Percentiles rank a stretch among this genome's conserved stretches.
phyloP scores from a whole-genome alignment of 1,284 basidiomycete species.

The Ceratobasidium sp. region DNA sequence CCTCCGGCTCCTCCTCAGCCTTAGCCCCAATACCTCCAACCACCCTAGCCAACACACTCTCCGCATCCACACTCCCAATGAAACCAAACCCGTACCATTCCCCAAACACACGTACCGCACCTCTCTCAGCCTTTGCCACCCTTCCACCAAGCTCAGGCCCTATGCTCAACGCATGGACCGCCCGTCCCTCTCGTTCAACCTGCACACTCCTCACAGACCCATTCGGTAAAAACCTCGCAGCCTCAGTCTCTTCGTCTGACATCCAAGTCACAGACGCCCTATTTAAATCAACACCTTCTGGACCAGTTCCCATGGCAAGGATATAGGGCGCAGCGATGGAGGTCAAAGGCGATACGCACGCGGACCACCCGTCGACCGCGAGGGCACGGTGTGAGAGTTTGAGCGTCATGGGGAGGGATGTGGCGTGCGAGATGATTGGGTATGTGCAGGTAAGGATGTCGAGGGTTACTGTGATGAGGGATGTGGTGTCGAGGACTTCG shows the following conservation, averaged over 20 bases:
- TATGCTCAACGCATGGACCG: constrained; percentile 63
- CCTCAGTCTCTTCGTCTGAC: constrained; percentile 5
- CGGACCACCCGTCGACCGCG: constrained; percentile 90
- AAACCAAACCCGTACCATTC: constrained; percentile 74
- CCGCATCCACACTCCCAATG: constrained; percentile 78
- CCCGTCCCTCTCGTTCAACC: constrained; percentile 74
- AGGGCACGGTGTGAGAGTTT: constrained; percentile 85
- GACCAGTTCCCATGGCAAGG: neutral
- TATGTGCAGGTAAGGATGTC: constrained; percentile 85
- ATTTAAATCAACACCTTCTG: constrained; percentile 31
- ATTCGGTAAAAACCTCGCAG: constrained; percentile 73
- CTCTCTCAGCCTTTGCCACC: constrained; percentile 75
- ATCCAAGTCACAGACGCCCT: constrained; percentile 27
- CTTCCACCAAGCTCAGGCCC: constrained; percentile 66
- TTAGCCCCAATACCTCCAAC: constrained; percentile 4
- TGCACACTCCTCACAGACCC: constrained; percentile 80
- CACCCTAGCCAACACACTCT: constrained; percentile 73
- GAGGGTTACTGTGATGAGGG: constrained; percentile 90
- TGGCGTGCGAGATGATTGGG: constrained; percentile 85
- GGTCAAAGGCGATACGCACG: constrained; percentile 74
- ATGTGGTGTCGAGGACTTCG: constrained; percentile 86
- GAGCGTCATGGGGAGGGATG: constrained; percentile 88
- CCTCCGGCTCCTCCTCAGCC: constrained; percentile 53
- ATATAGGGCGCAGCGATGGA: constrained; percentile 59
- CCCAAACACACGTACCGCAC: constrained; percentile 64